Base-by-base conservation (phyloP, 345 rosid genomes). In the Schrenkiella parvula region DNA sequence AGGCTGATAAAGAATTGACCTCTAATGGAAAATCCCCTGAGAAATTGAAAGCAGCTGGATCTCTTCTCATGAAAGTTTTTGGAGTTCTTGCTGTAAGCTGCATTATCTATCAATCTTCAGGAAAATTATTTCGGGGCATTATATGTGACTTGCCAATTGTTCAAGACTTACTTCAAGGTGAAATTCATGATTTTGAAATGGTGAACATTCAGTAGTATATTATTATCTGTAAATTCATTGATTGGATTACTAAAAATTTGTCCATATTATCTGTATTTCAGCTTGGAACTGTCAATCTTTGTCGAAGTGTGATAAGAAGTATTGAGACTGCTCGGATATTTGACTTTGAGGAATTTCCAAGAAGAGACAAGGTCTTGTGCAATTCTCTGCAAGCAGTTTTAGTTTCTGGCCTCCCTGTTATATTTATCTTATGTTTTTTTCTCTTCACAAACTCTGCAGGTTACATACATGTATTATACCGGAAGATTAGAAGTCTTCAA, bases 281-380 rank as follows among this genome's bases (percentile, higher is more conserved):
- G 99, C 99, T 95, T 64, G 99, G 99, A 65, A 95, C 97, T 3
- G 98, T 91, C 77, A 88, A 95, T 79, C 98, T 91, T 55, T 91
- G 97, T 74, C 86, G 99, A 70, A 95, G 99, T 88, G 96, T 95
- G 10, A 95, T 95, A 73, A 82, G 99, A 82, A 95, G 99, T 74
- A 95, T 95, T 42, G 97, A 91, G 85, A 88, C 99, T 71, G 98
- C 95, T 22, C 87, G 98, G 13, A 91, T 91, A 63, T 95, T 91
- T 78, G 93, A 95, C 79, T 91, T 95, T 68, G 99, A 95, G 77
- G 99, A 95, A 74, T 95, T 95, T 77, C 98, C 95, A 54, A 86
- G 74, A 77, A 82, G 96, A 80, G 99, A 95, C 66, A 95, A 87
- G 91, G 97, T 91, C 18, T 35, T 63, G 55, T 31, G 14, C 34